Base-by-base conservation (phyloP, 2,329 filamentous ascomycete species). In the Allantophomopsis cytisporea region DNA sequence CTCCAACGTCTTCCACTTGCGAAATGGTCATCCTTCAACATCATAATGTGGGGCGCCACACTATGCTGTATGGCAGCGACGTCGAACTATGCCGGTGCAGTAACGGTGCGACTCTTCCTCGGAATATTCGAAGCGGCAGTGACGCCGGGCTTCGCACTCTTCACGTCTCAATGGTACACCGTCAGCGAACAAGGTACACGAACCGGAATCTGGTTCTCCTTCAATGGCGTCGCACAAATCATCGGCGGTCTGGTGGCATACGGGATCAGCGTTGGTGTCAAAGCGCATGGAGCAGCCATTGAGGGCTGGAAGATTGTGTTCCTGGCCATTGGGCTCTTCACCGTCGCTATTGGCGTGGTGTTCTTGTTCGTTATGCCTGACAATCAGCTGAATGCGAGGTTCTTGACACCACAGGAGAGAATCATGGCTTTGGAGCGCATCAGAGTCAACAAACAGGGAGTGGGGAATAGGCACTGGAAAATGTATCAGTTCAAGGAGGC, bases 101-200 rank as follows among this genome's bases (percentile, higher is more conserved):
- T 82, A 16, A 74, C 73, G 1, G 68, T 83, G 28, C 70, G 80
- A 0, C 77, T 83, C 53, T 73, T 83, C 47, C 64, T 83, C 1
- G 80, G 80, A 20, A 63, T 80, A 1, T 80, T 80, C 40, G 80
- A 85, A 53, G 65, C 76, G 0, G 74, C 77, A 0, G 76, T 83
- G 2, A 80, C 76, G 0, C 80, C 80, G 1, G 77, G 77, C 0
- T 83, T 83, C 47, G 71, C 75, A 0, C 62, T 84, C 1, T 67
- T 84, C 47, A 83, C 78, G 1, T 72, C 65, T 3, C 76, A 82
- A 58, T 84, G 79, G 79, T 85, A 83, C 49, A 83, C 80, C 1
- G 76, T 76, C 54, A 64, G 65, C 39, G 80, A 84, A 53, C 79
- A 83, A 58, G 75, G 73, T 2, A 60, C 65, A 0, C 62, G 80